Evolutionary conservation across 148 eudicot species (phyloP).

Genomic region (Chenopodium suecicum): DNA sequence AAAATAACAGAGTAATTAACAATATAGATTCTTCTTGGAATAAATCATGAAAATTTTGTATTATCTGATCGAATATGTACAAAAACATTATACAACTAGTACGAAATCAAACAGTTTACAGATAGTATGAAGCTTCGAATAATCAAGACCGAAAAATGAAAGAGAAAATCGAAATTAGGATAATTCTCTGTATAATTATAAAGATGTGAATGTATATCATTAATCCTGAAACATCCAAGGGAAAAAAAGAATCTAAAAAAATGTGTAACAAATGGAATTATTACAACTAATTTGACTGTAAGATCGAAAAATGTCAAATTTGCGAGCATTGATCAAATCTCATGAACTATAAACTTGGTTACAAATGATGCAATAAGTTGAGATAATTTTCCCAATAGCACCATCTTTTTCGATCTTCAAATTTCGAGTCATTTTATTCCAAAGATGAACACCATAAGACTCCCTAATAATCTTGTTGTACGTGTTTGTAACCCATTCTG

Average conservation of each 20-base stretch:
- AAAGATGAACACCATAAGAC: slow-evolving; percentile 66
- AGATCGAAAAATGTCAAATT: background rate
- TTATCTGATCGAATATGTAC: background rate
- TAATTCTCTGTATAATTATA: background rate
- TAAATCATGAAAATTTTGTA: background rate
- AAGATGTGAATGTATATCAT: background rate
- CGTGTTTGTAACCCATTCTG: slow-evolving; percentile 42
- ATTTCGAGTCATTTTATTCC: slow-evolving; percentile 56
- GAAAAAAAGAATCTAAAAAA: slow-evolving; percentile 2
- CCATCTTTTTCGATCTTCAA: slow-evolving; percentile 60
- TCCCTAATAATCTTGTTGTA: slow-evolving; percentile 25
- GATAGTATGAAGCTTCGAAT: background rate
- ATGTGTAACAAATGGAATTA: background rate
- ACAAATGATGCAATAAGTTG: slow-evolving; percentile 57
- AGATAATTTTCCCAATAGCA: slow-evolving; percentile 46
- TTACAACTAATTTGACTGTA: background rate
- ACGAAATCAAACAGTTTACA: background rate
- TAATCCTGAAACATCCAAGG: background rate
- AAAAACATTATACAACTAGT: background rate
- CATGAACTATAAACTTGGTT: slow-evolving; percentile 22
- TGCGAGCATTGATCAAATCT: background rate
- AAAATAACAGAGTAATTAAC: background rate
- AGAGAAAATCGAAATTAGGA: background rate
- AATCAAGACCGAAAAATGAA: background rate
- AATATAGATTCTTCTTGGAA: background rate